Evolutionary conservation across 768 basidiomycete genomes (phyloP).

Genomic region (Panellus pusillus): DNA sequence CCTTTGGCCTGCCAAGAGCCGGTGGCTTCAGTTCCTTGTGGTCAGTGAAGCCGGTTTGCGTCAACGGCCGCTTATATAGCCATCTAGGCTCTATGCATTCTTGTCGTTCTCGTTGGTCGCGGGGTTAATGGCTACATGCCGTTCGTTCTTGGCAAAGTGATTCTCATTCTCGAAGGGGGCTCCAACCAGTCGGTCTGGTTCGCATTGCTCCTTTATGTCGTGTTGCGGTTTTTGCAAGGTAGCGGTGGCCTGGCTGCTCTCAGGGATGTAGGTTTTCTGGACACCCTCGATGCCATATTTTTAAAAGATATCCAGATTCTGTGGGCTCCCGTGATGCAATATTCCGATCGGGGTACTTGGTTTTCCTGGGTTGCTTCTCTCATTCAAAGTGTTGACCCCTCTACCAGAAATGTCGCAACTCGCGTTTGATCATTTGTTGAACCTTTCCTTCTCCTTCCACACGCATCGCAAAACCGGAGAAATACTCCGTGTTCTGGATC

Average conservation of each 20-base stretch:
- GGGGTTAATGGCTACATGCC: slow-evolving; percentile 76
- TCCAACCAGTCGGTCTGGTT: slow-evolving; percentile 60
- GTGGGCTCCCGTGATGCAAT: slow-evolving; percentile 90
- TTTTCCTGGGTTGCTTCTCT: neutral
- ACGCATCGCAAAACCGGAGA: slow-evolving; percentile 84
- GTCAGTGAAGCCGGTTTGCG: slow-evolving; percentile 34
- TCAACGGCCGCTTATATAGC: slow-evolving; percentile 2
- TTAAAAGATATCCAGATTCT: slow-evolving; percentile 43
- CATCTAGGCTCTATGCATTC: slow-evolving; percentile 59
- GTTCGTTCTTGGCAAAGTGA: slow-evolving; percentile 64
- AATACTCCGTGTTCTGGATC: slow-evolving; percentile 76
- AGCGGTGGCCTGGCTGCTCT: slow-evolving; percentile 74
- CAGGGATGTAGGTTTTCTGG: slow-evolving; percentile 44
- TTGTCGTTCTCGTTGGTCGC: slow-evolving; percentile 72
- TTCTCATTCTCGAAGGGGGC: slow-evolving; percentile 53
- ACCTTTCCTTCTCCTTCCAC: slow-evolving; percentile 84
- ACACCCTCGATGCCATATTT: neutral
- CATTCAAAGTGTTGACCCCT: neutral
- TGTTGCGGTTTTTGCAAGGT: slow-evolving; percentile 72
- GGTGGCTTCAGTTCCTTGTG: slow-evolving; percentile 67
- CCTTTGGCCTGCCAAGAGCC: slow-evolving; percentile 78
- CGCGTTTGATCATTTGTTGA: slow-evolving; percentile 84
- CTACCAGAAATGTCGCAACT: slow-evolving; percentile 77
- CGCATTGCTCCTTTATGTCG: slow-evolving; percentile 66
- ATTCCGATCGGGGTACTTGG: slow-evolving; percentile 66